Evolutionary conservation across 768 basidiomycete species (phyloP), one percentile per base, ranked within the genome.

Genomic region (Trametopsis cervina): DNA sequence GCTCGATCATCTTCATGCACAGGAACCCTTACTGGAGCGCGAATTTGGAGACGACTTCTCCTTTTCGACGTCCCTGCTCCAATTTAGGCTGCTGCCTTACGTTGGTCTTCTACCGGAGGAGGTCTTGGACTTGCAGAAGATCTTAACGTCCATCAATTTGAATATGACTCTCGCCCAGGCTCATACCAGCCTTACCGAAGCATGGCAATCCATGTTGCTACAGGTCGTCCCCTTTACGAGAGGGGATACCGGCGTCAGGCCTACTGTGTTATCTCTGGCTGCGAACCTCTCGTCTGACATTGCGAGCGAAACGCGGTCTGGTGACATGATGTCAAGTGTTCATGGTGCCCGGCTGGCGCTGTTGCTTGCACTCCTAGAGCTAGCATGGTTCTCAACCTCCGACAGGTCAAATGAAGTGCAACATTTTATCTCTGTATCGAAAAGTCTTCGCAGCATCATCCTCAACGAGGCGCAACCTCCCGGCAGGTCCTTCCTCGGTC

Each of bases 131-230:
- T 67, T 80, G 12, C 77, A 86, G 54, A 78, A 74, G 42, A 73
- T 75, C 26, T 66, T 91, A 2, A 69, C 78, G 41, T 80, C 83
- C 1, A 80, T 94, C 62, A 96, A 96, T 63, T 74, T 92, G 54
- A 93, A 94, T 60, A 75, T 93, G 41, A 93, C 91, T 1, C 69
- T 96, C 33, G 72, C 87, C 18, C 85, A 95, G 56, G 75, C 87
- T 0, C 88, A 94, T 62, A 78, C 77, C 2, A 69, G 79, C 1
- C 71, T 91, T 39, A 77, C 85, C 0, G 80, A 87, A 48, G 77
- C 90, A 3, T 95, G 89, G 89, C 80, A 83, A 43, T 71, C 73
- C 39, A 64, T 95, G 38, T 69, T 92, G 37, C 75, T 78, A 36
- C 78, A 81, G 57, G 69, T 78, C 2, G 67, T 78, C 9, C 77